These are phyloP conservation scores for Cucumis cinereus DNA, from an alignment of 306 rosid species.

Conservation along the genomic window DNA sequence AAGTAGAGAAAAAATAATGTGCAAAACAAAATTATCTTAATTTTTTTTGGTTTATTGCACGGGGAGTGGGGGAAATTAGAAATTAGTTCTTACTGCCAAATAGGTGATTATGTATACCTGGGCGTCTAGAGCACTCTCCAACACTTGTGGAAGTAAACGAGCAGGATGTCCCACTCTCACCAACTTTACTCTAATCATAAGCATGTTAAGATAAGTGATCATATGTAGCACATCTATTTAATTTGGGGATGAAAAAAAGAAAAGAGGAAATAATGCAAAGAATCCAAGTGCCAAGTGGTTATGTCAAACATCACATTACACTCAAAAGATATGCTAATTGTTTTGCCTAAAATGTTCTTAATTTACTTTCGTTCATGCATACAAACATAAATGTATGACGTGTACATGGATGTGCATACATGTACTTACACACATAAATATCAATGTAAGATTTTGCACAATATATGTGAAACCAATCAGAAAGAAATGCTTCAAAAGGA, in stretches of 20 bases:
- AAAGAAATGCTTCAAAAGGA: background rate
- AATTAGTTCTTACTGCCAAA: background rate
- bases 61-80: background rate
- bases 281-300: background rate
- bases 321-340: background rate
- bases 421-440: background rate
- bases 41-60: background rate
- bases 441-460: background rate
- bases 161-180: slow-evolving; percentile 99
- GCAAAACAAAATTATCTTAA: background rate
- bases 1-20: background rate
- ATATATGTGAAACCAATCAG: background rate
- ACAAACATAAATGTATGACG: background rate
- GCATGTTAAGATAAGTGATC: slow-evolving; percentile 8
- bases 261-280: background rate
- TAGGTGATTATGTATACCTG: slow-evolving; percentile 38
- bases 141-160: slow-evolving; percentile 91
- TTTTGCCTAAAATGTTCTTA: background rate
- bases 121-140: slow-evolving; percentile 94
- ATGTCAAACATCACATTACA: background rate
- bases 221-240: background rate
- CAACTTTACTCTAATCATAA: slow-evolving; percentile 64
- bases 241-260: slow-evolving; percentile 13
- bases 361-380: background rate
- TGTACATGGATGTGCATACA: background rate